Conservation (phyloP, 345 rosid genomes). For the Crucihimalaya himalaica region DNA sequence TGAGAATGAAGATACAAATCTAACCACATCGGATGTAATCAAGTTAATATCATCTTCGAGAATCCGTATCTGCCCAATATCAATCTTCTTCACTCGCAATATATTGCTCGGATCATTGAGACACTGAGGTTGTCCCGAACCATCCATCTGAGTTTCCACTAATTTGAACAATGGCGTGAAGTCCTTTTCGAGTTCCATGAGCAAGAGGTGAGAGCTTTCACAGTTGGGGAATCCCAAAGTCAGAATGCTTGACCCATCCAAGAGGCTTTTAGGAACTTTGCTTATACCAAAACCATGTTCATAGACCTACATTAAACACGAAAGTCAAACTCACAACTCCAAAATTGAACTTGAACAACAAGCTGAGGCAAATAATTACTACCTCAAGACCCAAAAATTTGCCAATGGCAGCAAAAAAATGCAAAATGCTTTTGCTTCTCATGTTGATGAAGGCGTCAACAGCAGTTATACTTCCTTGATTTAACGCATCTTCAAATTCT, state of each 20-base stretch:
- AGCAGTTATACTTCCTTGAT: conserved; percentile 79
- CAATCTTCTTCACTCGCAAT: conserved; percentile 68
- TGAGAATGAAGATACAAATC: conserved; percentile 54
- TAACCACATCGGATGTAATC: conserved; percentile 59
- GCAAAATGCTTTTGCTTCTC: conserved; percentile 90
- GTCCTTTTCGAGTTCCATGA: conserved; percentile 90
- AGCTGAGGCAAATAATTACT: conserved; percentile 15
- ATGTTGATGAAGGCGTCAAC: conserved; percentile 77
- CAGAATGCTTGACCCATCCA: conserved; percentile 58
- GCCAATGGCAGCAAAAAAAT: conserved; percentile 82
- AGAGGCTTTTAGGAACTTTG: conserved; percentile 72
- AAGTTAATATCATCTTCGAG: conserved; percentile 82
- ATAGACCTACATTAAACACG: conserved; percentile 63
- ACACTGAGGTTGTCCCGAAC: conserved; percentile 56
- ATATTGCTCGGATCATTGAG: conserved; percentile 58
- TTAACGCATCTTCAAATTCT: conserved; percentile 92
- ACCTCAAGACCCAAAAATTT: conserved; percentile 98
- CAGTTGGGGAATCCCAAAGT: conserved; percentile 91
- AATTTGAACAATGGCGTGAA: conserved; percentile 86
- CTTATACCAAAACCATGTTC: conserved; percentile 71
- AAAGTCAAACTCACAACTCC: conserved; percentile 6
- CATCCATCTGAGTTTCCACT: conserved; percentile 63
- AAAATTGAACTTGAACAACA: conserved; percentile 10
- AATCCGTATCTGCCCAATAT: conserved; percentile 77
- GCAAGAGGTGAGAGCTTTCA: conserved; percentile 79